These are phyloP conservation scores for Phialophora macrospora DNA, from an alignment of 2,329 filamentous ascomycete genomes.

Conservation along the genomic window DNA sequence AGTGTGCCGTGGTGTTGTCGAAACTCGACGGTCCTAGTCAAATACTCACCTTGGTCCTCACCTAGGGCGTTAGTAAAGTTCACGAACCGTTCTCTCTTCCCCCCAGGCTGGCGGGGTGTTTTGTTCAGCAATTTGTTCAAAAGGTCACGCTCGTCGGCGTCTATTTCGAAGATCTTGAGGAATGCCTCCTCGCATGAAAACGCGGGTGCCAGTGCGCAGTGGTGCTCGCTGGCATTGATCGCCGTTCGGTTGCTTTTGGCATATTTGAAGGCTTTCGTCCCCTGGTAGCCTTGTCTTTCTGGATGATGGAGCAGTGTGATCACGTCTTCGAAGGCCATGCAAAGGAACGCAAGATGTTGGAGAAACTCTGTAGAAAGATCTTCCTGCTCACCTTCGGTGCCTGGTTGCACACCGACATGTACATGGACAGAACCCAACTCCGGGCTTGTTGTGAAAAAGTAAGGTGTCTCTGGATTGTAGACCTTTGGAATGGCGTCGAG, in stretches of 20 bases:
- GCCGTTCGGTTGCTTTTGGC: constrained; percentile 8
- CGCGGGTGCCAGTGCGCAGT: background rate
- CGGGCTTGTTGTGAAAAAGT: constrained; percentile 11
- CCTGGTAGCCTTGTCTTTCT: background rate
- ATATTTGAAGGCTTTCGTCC: background rate
- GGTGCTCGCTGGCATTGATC: background rate
- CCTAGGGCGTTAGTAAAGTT: constrained; percentile 11
- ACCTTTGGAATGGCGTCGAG: background rate
- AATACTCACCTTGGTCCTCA: background rate
- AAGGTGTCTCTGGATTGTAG: background rate
- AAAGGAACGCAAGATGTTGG: constrained; percentile 17
- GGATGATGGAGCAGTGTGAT: constrained; percentile 15
- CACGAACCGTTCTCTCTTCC: constrained; percentile 6
- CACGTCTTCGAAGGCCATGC: constrained; percentile 9
- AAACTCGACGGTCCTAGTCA: constrained; percentile 11
- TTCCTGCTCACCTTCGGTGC: background rate
- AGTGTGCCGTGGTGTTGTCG: constrained; percentile 17
- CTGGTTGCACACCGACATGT: constrained; percentile 4
- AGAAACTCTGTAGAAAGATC: constrained; percentile 2
- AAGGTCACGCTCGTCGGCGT: background rate
- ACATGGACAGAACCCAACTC: constrained; percentile 5
- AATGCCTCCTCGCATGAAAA: constrained; percentile 7
- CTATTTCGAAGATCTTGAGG: constrained; percentile 7
- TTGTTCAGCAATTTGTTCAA: constrained; percentile 3
- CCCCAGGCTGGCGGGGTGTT: background rate